Evolutionary conservation across 225 moss, liverwort and hornwort genomes (phyloP).

Genomic region (Pseudoscleropodium purum): DNA sequence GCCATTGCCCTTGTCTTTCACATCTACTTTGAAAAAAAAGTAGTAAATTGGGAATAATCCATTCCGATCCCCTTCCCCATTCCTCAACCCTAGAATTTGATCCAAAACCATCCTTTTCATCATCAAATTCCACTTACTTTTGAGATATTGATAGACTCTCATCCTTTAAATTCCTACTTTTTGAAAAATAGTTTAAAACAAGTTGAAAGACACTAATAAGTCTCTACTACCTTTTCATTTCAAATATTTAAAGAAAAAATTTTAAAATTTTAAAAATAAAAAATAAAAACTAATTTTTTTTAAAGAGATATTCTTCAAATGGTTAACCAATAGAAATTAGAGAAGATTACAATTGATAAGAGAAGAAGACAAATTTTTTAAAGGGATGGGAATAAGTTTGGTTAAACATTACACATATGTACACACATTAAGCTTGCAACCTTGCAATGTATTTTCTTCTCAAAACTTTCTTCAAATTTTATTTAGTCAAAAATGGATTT

Average conservation of each 20-base stretch:
- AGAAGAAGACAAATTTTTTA: accelerated
- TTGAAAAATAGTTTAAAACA: background rate
- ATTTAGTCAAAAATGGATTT: background rate
- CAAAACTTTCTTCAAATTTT: background rate
- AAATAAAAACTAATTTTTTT: background rate
- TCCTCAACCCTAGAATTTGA: accelerated
- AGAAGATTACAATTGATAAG: background rate
- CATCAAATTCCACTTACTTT: background rate
- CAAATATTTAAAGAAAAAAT: background rate
- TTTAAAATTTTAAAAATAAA: background rate
- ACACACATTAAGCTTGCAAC: background rate
- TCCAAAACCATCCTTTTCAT: background rate
- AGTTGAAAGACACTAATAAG: background rate
- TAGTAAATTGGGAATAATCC: background rate
- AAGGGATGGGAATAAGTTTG: too few relatives aligned
- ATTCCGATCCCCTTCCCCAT: accelerated
- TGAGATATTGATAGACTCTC: background rate
- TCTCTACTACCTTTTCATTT: background rate
- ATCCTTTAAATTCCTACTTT: background rate
- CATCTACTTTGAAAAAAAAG: background rate
- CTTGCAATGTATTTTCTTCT: background rate
- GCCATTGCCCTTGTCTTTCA: background rate
- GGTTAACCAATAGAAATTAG: background rate
- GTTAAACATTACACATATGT: background rate
- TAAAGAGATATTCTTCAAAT: too few relatives aligned